Evolutionary conservation across 2,329 filamentous ascomycete species (phyloP).

Genomic region (Colletotrichum tofieldiae): DNA sequence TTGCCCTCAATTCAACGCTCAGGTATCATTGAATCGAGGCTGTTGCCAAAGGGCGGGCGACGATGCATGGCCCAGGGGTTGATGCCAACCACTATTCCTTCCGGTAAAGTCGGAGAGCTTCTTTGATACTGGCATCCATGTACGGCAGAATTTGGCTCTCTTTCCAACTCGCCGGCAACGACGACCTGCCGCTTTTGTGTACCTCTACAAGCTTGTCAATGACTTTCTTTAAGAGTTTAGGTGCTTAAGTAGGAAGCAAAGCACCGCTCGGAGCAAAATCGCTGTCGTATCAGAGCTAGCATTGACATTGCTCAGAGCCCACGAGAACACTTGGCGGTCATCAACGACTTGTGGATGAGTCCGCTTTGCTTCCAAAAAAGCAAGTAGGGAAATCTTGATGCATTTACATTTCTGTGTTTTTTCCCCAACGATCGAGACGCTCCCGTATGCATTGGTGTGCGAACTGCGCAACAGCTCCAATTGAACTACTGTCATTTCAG

Average conservation of each 20-base stretch:
- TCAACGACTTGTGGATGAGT: slow-evolving; percentile 53
- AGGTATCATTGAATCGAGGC: slow-evolving; percentile 1
- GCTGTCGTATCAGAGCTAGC: slow-evolving; percentile 57
- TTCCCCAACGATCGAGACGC: slow-evolving; percentile 25
- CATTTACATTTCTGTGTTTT: slow-evolving; percentile 2
- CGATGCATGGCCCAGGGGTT: slow-evolving; percentile 26
- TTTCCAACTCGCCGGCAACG: slow-evolving; percentile 11
- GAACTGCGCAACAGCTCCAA: slow-evolving; percentile 38
- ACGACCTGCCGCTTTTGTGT: not conserved
- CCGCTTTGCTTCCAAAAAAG: slow-evolving; percentile 53
- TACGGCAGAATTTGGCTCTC: slow-evolving; percentile 20
- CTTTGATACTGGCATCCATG: slow-evolving; percentile 11
- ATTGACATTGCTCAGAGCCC: slow-evolving; percentile 49
- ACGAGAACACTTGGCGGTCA: slow-evolving; percentile 47
- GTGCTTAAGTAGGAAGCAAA: slow-evolving; percentile 58
- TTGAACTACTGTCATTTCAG: slow-evolving; percentile 46
- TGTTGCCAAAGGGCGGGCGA: slow-evolving; percentile 6
- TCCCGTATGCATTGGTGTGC: slow-evolving; percentile 30
- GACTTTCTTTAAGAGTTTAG: slow-evolving; percentile 46
- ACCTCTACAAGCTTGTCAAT: slow-evolving; percentile 11
- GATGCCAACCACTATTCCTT: slow-evolving; percentile 20
- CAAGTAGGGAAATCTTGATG: slow-evolving; percentile 53
- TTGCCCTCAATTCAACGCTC: slow-evolving; percentile 23
- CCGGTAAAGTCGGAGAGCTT: slow-evolving; percentile 19
- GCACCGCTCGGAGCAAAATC: slow-evolving; percentile 52